phyloP scores from a whole-genome alignment of 2,329 filamentous ascomycete species.

The Mycocentrospora acerina region DNA sequence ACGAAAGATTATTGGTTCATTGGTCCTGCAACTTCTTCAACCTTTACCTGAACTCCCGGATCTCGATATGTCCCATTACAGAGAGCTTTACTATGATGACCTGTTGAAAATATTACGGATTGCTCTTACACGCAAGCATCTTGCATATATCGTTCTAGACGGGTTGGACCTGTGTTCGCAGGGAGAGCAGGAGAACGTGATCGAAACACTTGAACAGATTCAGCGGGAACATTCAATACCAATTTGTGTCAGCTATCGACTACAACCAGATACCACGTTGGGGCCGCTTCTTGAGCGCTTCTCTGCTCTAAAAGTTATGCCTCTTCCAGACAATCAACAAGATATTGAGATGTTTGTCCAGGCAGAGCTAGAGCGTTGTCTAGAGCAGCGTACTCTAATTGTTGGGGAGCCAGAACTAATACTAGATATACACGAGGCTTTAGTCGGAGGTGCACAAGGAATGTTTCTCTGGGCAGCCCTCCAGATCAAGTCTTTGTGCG shows the following conservation, averaged over 20 bases:
- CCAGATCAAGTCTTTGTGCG: slow-evolving; percentile 30
- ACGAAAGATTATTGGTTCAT: slow-evolving; percentile 24
- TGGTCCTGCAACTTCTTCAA: slow-evolving; percentile 41
- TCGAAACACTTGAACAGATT: slow-evolving; percentile 19
- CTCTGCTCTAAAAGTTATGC: slow-evolving; percentile 3
- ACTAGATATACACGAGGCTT: slow-evolving; percentile 24
- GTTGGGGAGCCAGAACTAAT: slow-evolving; percentile 29
- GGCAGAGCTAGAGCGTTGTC: slow-evolving; percentile 24
- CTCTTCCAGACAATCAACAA: slow-evolving; percentile 21
- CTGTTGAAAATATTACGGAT: slow-evolving; percentile 14
- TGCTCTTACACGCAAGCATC: slow-evolving; percentile 20
- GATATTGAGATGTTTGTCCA: slow-evolving; percentile 30
- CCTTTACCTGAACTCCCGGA: slow-evolving; percentile 20
- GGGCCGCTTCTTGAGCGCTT: slow-evolving; percentile 3
- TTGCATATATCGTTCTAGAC: slow-evolving; percentile 37
- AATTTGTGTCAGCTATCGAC: slow-evolving; percentile 26
- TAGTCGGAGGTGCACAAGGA: slow-evolving; percentile 21
- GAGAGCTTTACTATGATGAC: slow-evolving; percentile 6
- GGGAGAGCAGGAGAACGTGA: slow-evolving; percentile 11
- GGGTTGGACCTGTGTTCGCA: slow-evolving; percentile 38
- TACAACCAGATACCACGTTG: slow-evolving; percentile 17
- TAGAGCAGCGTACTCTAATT: slow-evolving; percentile 13
- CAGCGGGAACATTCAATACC: slow-evolving; percentile 20
- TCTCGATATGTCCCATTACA: slow-evolving; percentile 6
- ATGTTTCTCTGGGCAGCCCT: slow-evolving; percentile 32